Conservation (phyloP, 176 grass and related monocot genomes). For the Bolboschoenus planiculmis region DNA sequence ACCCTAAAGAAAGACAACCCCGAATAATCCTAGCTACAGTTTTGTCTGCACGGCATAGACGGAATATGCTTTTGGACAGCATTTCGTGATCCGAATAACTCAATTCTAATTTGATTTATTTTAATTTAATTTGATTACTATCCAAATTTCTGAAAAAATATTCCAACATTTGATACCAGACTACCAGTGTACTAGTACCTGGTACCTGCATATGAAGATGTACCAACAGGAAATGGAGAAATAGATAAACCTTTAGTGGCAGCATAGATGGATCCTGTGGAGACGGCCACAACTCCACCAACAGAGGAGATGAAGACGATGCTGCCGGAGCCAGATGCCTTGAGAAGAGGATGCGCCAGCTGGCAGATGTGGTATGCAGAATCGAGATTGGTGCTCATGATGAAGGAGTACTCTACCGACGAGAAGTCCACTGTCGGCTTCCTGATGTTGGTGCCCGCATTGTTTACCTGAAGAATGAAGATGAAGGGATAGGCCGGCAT, state of each 20-base stretch:
- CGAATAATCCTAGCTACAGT: no score
- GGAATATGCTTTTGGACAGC: no score
- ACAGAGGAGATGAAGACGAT: conserved; percentile 83
- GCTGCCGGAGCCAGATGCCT: conserved; percentile 54
- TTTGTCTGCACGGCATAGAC: no score
- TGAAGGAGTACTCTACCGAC: conserved; percentile 55
- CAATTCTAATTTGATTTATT: no score
- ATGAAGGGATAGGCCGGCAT: no score
- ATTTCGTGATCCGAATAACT: no score
- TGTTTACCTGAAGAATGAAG: conserved; percentile 83
- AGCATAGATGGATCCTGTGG: conserved; percentile 48
- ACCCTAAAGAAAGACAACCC: no score
- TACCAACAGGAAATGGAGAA: background rate
- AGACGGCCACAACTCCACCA: conserved; percentile 32
- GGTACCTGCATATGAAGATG: background rate
- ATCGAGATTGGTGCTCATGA: conserved; percentile 82
- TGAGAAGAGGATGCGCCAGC: conserved; percentile 79
- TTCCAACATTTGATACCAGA: no score
- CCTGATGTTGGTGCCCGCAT: conserved; percentile 65
- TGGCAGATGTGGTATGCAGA: conserved; percentile 81
- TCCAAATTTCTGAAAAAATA: no score
- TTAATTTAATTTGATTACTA: no score
- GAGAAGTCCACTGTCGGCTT: conserved; percentile 52
- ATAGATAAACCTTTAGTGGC: conserved; percentile 63
- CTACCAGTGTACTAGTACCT: background rate